Conservation (phyloP, 139 green algal species). For the Tetradesmus lagerheimii region DNA sequence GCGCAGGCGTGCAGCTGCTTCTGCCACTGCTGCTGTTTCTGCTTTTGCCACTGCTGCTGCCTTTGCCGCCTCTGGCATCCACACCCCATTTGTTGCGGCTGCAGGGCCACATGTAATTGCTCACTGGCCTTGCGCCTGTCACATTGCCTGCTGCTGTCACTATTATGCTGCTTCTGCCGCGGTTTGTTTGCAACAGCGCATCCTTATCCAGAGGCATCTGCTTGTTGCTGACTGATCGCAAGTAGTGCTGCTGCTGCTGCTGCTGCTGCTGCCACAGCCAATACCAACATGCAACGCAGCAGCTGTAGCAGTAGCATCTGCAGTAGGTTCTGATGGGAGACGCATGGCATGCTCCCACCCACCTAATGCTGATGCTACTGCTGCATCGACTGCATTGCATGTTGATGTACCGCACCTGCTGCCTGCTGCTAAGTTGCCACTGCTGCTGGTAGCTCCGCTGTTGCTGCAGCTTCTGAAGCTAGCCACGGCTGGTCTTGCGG, state of each 20-base stretch:
- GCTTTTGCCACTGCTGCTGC: background rate
- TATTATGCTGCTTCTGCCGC: too few relatives aligned
- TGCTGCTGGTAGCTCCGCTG: background rate
- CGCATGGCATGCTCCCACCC: too few relatives aligned
- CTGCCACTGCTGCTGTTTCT: background rate
- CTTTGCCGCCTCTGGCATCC: background rate
- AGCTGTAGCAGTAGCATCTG: too few relatives aligned
- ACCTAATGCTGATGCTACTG: background rate
- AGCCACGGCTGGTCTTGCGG: too few relatives aligned
- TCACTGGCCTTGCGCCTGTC: too few relatives aligned
- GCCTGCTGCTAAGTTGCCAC: constrained; percentile 69
- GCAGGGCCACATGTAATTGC: too few relatives aligned
- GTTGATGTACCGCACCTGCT: constrained; percentile 36
- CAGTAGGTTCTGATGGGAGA: too few relatives aligned
- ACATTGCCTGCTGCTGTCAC: background rate
- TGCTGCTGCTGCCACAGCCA: background rate
- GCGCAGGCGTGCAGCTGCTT: too few relatives aligned
- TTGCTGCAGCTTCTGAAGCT: background rate
- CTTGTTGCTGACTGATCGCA: background rate
- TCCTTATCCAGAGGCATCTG: background rate
- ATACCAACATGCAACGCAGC: too few relatives aligned
- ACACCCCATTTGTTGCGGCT: too few relatives aligned
- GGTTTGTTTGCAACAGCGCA: background rate
- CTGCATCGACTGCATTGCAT: background rate
- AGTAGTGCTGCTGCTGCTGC: background rate